Base-by-base conservation (phyloP, 2,329 filamentous ascomycete genomes). In the Chlorencoelia australis region DNA sequence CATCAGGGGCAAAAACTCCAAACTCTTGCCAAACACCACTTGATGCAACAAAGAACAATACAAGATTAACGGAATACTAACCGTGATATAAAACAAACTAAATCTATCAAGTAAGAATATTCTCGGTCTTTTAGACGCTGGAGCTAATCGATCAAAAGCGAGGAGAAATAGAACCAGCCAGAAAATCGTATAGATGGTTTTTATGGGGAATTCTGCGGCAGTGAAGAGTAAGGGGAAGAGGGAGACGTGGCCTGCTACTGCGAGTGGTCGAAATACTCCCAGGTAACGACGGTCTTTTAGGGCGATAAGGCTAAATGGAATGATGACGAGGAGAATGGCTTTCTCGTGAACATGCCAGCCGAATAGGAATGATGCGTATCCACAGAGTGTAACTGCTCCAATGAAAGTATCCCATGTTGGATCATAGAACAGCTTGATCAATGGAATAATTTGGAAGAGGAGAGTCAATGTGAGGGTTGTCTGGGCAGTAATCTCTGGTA, bases 271-370 rank as follows among this genome's bases (percentile, higher is more conserved):
- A 63, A 96, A 98, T 1, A 89, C 89, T 40, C 86, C 81, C 20
- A 96, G 77, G 55, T 94, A 88, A 17, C 91, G 79, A 34, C 91
- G 76, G 58, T 96, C 88, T 57, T 82, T 82, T 34, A 96, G 73
- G 0, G 89, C 88, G 42, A 96, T 80, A 43, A 98, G 71, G 49
- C 84, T 93, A 66, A 96, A 96, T 0, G 91, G 91, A 32, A 96
- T 83, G 47, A 98, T 87, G 54, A 96, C 82, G 14, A 96, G 73
- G 15, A 98, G 71, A 39, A 98, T 83, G 2, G 91, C 91, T 61
- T 98, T 98, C 57, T 98, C 91, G 53, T 98, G 91, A 7, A 98
- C 91, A 55, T 98, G 91, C 87, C 89, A 98, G 39, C 91, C 89
- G 51, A 96, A 96, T 7, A 98, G 70, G 63, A 98, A 98, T 0